Base-by-base conservation (phyloP, 2,329 filamentous ascomycete species). In the Amylocarpus encephaloides region DNA sequence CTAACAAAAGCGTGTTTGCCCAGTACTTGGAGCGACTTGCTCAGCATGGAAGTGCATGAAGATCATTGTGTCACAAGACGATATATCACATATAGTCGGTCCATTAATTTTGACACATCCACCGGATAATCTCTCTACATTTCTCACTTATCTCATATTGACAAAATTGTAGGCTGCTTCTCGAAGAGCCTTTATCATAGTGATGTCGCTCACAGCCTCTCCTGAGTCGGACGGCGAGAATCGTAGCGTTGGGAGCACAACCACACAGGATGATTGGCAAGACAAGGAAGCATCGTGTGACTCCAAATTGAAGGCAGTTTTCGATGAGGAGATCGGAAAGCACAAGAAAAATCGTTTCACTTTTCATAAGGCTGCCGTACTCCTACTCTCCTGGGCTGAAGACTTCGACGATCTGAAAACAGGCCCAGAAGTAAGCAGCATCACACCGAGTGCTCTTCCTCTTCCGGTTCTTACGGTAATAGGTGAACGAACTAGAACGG, bases 351-450 rank as follows among this genome's bases (percentile, higher is more conserved):
- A 40, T 7, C 18, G 22, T 1, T 2, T 41, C 29, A 40, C 34
- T 3, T 51, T 51, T 32, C 42, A 42, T 10, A 29, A 50, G 4
- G 51, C 30, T 16, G 46, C 35, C 10, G 53, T 46, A 9, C 49
- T 56, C 15, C 34, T 53, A 35, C 42, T 53, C 12, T 52, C 51
- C 1, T 56, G 53, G 53, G 34, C 49, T 35, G 39, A 32, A 10
- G 41, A 43, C 1, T 41, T 43, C 35, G 51, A 56, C 46, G 53
- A 56, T 30, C 15, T 56, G 39, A 11, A 30, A 2, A 42, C 43
- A 18, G 51, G 30, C 12, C 22, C 32, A 18, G 53, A 56, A 40
- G 53, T 56, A 48, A 52, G 30, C 18, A 6, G n/a, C 5, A 7
- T 1, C n/a, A 33, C 16, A 15, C 22, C 2, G n/a, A n/a, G n/a